These are phyloP conservation scores for Saccharomyces eubayanus DNA, from an alignment of 805 yeast genomes.

Conservation along the genomic window DNA sequence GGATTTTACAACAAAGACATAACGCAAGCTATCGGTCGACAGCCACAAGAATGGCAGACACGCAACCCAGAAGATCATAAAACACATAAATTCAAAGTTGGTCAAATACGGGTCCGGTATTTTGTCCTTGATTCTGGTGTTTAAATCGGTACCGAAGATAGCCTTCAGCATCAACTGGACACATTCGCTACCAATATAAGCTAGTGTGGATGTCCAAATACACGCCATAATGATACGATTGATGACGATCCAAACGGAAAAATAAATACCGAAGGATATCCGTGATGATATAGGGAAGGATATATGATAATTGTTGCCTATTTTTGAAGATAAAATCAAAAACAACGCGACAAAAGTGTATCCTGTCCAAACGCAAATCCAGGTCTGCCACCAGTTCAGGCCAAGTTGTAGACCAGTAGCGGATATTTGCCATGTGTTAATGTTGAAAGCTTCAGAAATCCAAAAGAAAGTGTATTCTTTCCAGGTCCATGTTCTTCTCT, in stretches of 20 bases:
- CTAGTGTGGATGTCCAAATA: constrained; percentile 84
- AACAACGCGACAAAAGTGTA: constrained; percentile 64
- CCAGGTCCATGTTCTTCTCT: constrained; percentile 78
- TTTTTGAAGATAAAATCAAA: constrained; percentile 60
- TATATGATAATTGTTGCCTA: constrained; percentile 75
- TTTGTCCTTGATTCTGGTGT: constrained; percentile 54
- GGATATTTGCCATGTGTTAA: constrained; percentile 89
- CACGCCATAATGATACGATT: constrained; percentile 85
- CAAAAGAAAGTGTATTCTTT: constrained; percentile 72
- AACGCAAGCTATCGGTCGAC: constrained; percentile 75
- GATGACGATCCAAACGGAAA: constrained; percentile 79
- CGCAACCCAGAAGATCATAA: constrained; percentile 74
- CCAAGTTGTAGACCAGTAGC: constrained; percentile 77
- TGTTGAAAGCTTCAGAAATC: constrained; percentile 85
- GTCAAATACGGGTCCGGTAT: constrained; percentile 52
- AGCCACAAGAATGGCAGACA: constrained; percentile 77
- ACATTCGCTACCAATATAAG: constrained; percentile 81
- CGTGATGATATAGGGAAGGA: constrained; percentile 81
- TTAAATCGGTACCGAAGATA: constrained; percentile 62
- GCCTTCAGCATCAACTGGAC: constrained; percentile 70
- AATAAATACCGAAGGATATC: constrained; percentile 80
- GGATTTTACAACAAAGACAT: constrained; percentile 77
- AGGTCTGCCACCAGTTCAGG: constrained; percentile 84
- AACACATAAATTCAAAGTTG: constrained; percentile 63
- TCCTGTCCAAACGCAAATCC: constrained; percentile 87